Conservation (phyloP, 345 rosid genomes). For the Citrus inodora region DNA sequence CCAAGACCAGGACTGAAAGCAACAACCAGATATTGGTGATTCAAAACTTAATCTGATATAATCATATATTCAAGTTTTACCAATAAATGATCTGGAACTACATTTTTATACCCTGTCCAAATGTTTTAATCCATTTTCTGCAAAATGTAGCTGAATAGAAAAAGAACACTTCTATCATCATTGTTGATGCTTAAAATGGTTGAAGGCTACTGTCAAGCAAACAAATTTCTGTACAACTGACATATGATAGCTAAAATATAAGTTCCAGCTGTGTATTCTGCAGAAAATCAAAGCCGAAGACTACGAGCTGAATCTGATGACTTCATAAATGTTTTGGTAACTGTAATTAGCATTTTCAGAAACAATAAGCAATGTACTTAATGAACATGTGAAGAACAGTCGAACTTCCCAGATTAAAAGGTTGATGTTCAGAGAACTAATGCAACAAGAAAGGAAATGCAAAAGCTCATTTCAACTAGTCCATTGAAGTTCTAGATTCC, state of each 20-base stretch:
- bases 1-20: too few relatives aligned
- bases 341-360: not conserved
- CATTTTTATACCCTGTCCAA: too few relatives aligned
- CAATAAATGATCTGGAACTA: too few relatives aligned
- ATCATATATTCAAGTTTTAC: too few relatives aligned
- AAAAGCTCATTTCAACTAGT: not conserved
- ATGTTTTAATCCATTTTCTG: too few relatives aligned
- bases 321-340: not conserved
- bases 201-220: not conserved
- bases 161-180: not conserved
- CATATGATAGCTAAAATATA: not conserved
- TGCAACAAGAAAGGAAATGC: not conserved
- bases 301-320: not conserved
- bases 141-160: not conserved
- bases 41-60: too few relatives aligned
- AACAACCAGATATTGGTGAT: too few relatives aligned
- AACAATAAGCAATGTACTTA: not conserved
- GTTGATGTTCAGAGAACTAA: not conserved
- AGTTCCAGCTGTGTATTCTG: not conserved
- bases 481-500: not conserved
- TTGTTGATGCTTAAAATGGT: not conserved
- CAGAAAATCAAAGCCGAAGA: not conserved
- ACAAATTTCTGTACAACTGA: not conserved
- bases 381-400: not conserved
- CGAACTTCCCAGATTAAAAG: not conserved